A percentile compares a stretch with the other conserved stretches of the same genome.
phyloP scores from a whole-genome alignment of 2,329 filamentous ascomycete species.

The Cytospora mali region DNA sequence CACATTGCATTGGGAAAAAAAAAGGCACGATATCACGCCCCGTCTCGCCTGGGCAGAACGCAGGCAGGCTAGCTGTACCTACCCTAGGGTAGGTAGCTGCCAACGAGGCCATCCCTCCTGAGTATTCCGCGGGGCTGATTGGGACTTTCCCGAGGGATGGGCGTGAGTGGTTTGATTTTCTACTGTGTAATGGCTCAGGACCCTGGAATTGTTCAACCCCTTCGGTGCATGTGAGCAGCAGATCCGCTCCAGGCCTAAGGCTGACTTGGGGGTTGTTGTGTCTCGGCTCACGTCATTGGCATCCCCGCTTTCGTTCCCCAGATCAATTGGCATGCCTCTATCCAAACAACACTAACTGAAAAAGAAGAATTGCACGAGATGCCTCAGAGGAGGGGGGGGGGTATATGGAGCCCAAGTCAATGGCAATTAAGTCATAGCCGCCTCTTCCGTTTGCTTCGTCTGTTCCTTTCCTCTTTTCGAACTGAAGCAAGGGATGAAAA shows the following conservation, averaged over 20 bases:
- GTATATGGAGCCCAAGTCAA: too few species aligned
- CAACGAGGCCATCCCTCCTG: not conserved
- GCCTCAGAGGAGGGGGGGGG: too few species aligned
- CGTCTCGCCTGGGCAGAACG: not conserved
- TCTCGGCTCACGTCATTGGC: slow-evolving; percentile 17
- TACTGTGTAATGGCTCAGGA: slow-evolving; percentile 7
- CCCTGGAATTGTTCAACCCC: slow-evolving; percentile 12
- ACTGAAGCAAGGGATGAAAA: too few species aligned
- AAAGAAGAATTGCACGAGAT: too few species aligned
- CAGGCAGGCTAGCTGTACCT: too few species aligned
- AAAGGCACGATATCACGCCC: not conserved
- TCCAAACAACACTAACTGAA: too few species aligned
- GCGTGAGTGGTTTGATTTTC: too few species aligned
- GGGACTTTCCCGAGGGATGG: not conserved
- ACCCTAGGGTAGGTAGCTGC: not conserved
- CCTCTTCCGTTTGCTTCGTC: too few species aligned
- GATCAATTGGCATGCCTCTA: slow-evolving; percentile 1
- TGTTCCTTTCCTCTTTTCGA: too few species aligned
- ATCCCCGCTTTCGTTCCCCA: slow-evolving; percentile 1
- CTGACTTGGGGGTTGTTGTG: slow-evolving; percentile 12
- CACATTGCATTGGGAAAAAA: not conserved
- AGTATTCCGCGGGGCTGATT: not conserved
- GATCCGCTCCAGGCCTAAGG: slow-evolving; percentile 20
- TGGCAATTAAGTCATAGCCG: too few species aligned
- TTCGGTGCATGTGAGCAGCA: slow-evolving; percentile 25